Base-by-base conservation (phyloP, 1,284 basidiomycete species). In the Melanopsichium pennsylvanicum region DNA sequence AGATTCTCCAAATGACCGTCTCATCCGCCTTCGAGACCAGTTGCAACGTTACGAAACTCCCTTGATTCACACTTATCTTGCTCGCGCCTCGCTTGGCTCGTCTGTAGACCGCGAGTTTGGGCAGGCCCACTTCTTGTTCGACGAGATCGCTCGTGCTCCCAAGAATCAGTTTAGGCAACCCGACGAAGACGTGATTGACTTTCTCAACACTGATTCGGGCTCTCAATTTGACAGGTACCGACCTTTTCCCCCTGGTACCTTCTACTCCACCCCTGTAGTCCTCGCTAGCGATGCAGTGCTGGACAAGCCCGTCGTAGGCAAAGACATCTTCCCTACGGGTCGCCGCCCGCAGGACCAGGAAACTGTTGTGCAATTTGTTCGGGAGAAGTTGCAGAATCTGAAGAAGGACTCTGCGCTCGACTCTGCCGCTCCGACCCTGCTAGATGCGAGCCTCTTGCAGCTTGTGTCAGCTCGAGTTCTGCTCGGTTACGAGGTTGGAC, bases 11-110 rank as follows among this genome's bases (percentile, higher is more conserved):
- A 22, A 18, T 4, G 25, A 34, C 5, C 36, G 32, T 0, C 40
- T 60, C 34, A 22, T 31, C 40, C n/a, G 18, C 10, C 25, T 55
- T 11, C 58, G 51, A 13, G 26, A 12, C 3, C 36, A 55, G 15
- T 34, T 61, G 12, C 32, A 36, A 42, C 36, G 46, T 13, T 55
- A 50, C 47, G 59, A 62, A 32, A 42, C 51, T 1, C 46, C 59
- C 18, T 41, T 62, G 43, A 34, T 62, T n/a, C 51, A 62, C 22
- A 23, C 59, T 7, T 55, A 38, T 39, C 59, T 62, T 19, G 32
- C 59, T 1, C 51, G 59, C 0, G 11, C 29, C 11, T 36, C 42
- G 2, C 40, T 62, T 16, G 19, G 23, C n/a, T 36, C 10, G 13
- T 34, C 45, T 8, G 11, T 36, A 8, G 7, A 5, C 1, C 0